A percentile compares a stretch with the other conserved stretches of the same genome.
Evolutionary conservation across 179 eudicot genomes (phyloP).

Genomic region (Spergularia azorica): DNA sequence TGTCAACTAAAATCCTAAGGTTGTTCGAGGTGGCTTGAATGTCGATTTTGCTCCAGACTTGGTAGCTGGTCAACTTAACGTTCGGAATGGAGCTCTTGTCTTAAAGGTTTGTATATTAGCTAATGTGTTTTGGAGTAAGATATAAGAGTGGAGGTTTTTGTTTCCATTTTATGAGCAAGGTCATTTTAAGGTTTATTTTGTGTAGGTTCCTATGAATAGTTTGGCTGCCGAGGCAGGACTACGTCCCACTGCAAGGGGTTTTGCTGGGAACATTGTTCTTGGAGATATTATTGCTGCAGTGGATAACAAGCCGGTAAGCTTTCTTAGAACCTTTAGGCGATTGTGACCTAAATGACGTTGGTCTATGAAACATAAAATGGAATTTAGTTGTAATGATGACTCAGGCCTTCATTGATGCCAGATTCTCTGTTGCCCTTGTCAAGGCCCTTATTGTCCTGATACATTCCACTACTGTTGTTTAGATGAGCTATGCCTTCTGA

Average conservation of each 20-base stretch:
- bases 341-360: neutral
- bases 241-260: slow-evolving; percentile 88
- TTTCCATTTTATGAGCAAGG: neutral
- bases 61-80: slow-evolving; percentile 87
- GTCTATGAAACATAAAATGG: no score
- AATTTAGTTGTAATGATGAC: no score
- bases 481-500: no score
- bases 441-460: no score
- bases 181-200: neutral
- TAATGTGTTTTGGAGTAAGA: neutral
- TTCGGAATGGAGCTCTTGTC: slow-evolving; percentile 90
- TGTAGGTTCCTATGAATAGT: slow-evolving; percentile 85
- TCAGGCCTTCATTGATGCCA: no score
- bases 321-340: neutral
- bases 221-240: slow-evolving; percentile 91
- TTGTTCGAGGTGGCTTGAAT: slow-evolving; percentile 78
- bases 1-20: slow-evolving; percentile 44
- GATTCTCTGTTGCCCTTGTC: no score
- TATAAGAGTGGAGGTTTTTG: neutral
- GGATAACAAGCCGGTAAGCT: slow-evolving; percentile 74
- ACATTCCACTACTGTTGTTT: no score
- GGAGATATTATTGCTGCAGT: slow-evolving; percentile 89
- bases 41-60: slow-evolving; percentile 87
- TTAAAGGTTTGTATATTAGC: slow-evolving; percentile 49
- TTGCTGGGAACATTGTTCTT: slow-evolving; percentile 89